Percentiles rank a stretch among this genome's conserved stretches.
Evolutionary conservation across 2,329 filamentous ascomycete species (phyloP).

Genomic region (Dichotomopilus funicola): DNA sequence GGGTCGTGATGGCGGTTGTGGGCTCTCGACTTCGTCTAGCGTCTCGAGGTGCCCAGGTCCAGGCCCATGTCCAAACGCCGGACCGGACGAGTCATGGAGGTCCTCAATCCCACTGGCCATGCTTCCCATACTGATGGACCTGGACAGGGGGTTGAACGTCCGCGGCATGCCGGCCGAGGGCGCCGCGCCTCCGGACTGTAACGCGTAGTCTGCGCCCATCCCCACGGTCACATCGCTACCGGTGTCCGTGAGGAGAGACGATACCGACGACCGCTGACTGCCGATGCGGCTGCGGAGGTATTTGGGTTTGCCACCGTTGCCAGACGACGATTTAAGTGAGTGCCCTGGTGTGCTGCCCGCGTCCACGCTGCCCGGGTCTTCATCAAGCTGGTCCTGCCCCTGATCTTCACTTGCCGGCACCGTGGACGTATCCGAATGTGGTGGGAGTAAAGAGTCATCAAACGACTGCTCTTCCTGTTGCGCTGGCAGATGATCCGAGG

Average conservation of each 20-base stretch:
- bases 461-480: not conserved
- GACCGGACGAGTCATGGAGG: constrained; percentile 43
- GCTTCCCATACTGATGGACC: constrained; percentile 82
- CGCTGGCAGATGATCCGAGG: not conserved
- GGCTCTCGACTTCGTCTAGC: constrained; percentile 42
- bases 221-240: constrained; percentile 69
- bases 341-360: constrained; percentile 42
- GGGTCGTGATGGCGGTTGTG: constrained; percentile 28
- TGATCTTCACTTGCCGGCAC: constrained; percentile 29
- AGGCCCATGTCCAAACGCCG: constrained; percentile 27
- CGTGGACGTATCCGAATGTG: constrained; percentile 19
- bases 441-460: constrained; percentile 30
- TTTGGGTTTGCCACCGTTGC: constrained; percentile 43
- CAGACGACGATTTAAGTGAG: constrained; percentile 32
- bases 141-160: constrained; percentile 52
- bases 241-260: constrained; percentile 49
- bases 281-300: constrained; percentile 52
- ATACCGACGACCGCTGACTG: constrained; percentile 55
- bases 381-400: constrained; percentile 6
- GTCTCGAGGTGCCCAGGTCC: constrained; percentile 39
- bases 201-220: constrained; percentile 65
- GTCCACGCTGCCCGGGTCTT: constrained; percentile 41
- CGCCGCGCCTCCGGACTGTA: constrained; percentile 73
- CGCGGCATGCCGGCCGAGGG: constrained; percentile 48
- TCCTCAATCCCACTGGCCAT: constrained; percentile 72